phyloP scores from a whole-genome alignment of 192 early-diverging fungal species.

The Podila minutissima region DNA sequence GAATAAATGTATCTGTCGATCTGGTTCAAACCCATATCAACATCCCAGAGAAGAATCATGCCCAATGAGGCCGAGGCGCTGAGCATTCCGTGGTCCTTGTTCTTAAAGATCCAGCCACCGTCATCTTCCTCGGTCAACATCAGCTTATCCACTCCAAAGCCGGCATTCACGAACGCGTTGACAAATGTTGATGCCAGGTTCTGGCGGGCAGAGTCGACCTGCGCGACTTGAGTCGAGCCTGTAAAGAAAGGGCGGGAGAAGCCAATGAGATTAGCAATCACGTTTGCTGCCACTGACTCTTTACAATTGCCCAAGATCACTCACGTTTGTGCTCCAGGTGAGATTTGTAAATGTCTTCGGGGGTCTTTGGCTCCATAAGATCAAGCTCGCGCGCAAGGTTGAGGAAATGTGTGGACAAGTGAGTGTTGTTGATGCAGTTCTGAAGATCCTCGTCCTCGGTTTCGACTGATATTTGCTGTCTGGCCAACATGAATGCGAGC shows the following conservation, averaged over 20 bases:
- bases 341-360: conserved; percentile 98
- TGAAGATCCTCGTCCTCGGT: conserved; percentile 87
- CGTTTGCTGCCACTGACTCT: neutral
- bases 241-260: neutral
- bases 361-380: conserved; percentile 94
- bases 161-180: conserved; percentile 98
- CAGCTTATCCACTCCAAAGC: conserved; percentile 95
- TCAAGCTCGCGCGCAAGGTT: conserved; percentile 92
- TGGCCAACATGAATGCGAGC: conserved; percentile 92
- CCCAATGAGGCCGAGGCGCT: conserved; percentile 96
- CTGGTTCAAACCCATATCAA: conserved; percentile 87
- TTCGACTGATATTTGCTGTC: conserved; percentile 85
- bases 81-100: conserved; percentile 97
- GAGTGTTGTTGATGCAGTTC: conserved; percentile 91
- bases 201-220: conserved; percentile 93
- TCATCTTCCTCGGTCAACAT: conserved; percentile 82
- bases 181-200: conserved; percentile 98
- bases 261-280: no score
- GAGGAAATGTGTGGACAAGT: conserved; percentile 88
- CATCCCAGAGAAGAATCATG: conserved; percentile 94
- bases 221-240: conserved; percentile 69
- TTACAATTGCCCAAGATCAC: neutral
- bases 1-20: conserved; percentile 97
- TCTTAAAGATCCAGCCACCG: conserved; percentile 94
- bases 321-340: conserved; percentile 92